Base-by-base conservation (phyloP, 2,329 filamentous ascomycete genomes). In the Calonectria pauciramosa region DNA sequence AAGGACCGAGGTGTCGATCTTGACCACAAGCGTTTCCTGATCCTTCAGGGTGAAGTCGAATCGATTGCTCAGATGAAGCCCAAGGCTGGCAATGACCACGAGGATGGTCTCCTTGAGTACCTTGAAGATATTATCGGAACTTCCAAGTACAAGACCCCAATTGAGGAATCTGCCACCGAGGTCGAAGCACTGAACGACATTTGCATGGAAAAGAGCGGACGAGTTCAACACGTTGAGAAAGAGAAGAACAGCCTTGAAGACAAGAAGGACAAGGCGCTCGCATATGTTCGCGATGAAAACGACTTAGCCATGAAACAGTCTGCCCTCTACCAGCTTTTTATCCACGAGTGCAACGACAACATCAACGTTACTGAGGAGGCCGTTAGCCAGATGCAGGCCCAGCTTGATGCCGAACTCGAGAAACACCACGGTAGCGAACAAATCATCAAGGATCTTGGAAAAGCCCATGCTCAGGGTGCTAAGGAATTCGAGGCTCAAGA, bases 31-130 rank as follows among this genome's bases (percentile, higher is more conserved):
- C 95, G 97, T 74, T 99, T 99, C 86, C 87, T 99, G 69, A 99
- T 99, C 82, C 88, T 99, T 14, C 97, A 99, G 85, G 97, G 97
- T 82, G 97, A 99, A 84, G 97, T 99, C 73, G 97, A 99, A 85
- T 98, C 96, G 0, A 99, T 99, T 83, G 96, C 97, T 9, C 97
- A 99, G 86, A 99, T 99, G 97, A 99, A 99, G 86, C 90, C 97
- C 23, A 99, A 99, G 85, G 97, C 97, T 5, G 93, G 91, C 52
- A 96, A 95, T 80, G 97, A 99, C 84, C 96, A 99, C 82, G 97
- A 99, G 75, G 97, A 99, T 81, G 97, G 97, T 16, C 90, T 99
- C 4, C 89, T 99, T 23, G 97, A 99, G 84, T 99, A 99, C 78
- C 91, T 99, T 0, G 97, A 99, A 84, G 97, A 99, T 82, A 99